Percentiles rank a stretch among this genome's conserved stretches.
phyloP scores from a whole-genome alignment of 441 rosid species.

The Mallotus repandus region DNA sequence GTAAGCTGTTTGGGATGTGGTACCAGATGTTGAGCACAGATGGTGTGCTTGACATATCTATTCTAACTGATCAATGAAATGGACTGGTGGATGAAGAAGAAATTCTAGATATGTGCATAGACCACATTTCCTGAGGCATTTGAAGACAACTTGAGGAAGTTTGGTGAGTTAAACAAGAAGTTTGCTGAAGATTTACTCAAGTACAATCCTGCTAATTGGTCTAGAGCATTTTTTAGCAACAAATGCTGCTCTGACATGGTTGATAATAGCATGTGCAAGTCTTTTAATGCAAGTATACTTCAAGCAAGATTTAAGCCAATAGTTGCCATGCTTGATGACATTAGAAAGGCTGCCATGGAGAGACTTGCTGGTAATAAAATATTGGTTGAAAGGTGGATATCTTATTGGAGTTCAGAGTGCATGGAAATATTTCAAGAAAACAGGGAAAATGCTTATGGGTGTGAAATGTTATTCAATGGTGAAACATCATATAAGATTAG shows the following conservation, averaged over 20 bases:
- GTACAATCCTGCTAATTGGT: neutral
- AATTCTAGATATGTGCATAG: no score
- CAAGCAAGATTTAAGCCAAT: neutral
- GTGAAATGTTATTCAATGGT: neutral
- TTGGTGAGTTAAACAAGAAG: neutral
- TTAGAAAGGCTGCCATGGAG: neutral
- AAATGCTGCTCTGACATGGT: neutral
- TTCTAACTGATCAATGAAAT: no score
- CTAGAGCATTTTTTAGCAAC: neutral
- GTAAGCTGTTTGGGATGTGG: no score
- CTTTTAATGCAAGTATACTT: neutral
- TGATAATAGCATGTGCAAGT: neutral
- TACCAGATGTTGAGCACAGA: no score
- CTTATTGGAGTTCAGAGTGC: neutral
- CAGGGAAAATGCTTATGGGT: neutral
- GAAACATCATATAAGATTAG: neutral
- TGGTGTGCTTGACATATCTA: no score
- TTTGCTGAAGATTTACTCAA: neutral
- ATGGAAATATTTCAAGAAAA: neutral
- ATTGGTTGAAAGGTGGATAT: neutral
- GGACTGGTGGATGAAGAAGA: no score
- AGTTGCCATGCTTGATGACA: neutral
- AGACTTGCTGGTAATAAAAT: neutral
- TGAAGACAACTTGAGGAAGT: no score
- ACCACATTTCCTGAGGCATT: no score